A percentile compares a stretch with the other conserved stretches of the same genome.
These are phyloP conservation scores for Sarcodon aspratus DNA, from an alignment of 768 basidiomycete species.

Conservation along the genomic window DNA sequence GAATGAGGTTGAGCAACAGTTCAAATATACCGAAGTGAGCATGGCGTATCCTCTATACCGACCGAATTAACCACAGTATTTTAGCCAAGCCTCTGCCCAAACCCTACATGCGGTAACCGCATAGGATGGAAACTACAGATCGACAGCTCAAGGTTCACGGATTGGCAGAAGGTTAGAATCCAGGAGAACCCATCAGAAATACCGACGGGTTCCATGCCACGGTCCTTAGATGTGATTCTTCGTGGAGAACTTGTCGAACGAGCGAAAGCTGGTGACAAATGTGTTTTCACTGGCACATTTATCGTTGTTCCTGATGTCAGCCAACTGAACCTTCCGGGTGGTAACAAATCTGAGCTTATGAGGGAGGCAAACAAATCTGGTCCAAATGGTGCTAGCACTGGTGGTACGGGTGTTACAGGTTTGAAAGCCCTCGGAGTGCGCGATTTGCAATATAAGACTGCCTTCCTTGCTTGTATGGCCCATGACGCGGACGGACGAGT, in stretches of 20 bases:
- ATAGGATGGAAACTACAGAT: slow-evolving; percentile 89
- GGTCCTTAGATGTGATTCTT: slow-evolving; percentile 91
- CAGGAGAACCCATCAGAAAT: slow-evolving; percentile 99
- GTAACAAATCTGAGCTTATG: slow-evolving; percentile 84
- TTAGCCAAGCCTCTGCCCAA: slow-evolving; percentile 89
- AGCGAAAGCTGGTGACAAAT: slow-evolving; percentile 99
- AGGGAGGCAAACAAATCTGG: slow-evolving; percentile 68
- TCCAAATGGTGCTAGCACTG: slow-evolving; percentile 47
- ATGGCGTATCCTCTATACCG: background rate
- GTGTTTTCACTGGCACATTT: slow-evolving; percentile 95
- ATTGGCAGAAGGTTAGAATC: slow-evolving; percentile 99
- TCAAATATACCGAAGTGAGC: slow-evolving; percentile 94
- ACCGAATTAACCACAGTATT: slow-evolving; percentile 5
- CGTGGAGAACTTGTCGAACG: slow-evolving; percentile 93
- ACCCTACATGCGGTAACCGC: slow-evolving; percentile 88
- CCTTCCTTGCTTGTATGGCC: slow-evolving; percentile 97
- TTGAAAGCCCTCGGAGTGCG: slow-evolving; percentile 90
- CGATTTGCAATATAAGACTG: slow-evolving; percentile 96
- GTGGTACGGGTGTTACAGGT: slow-evolving; percentile 82
- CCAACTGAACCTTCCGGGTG: slow-evolving; percentile 89
- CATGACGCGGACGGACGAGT: slow-evolving; percentile 85
- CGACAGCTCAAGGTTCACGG: slow-evolving; percentile 92
- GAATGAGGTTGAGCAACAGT: slow-evolving; percentile 95
- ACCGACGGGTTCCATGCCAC: slow-evolving; percentile 96
- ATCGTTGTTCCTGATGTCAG: slow-evolving; percentile 98